phyloP scores from a whole-genome alignment of 495 filamentous ascomycete genomes.

The Durotheca rogersii region DNA sequence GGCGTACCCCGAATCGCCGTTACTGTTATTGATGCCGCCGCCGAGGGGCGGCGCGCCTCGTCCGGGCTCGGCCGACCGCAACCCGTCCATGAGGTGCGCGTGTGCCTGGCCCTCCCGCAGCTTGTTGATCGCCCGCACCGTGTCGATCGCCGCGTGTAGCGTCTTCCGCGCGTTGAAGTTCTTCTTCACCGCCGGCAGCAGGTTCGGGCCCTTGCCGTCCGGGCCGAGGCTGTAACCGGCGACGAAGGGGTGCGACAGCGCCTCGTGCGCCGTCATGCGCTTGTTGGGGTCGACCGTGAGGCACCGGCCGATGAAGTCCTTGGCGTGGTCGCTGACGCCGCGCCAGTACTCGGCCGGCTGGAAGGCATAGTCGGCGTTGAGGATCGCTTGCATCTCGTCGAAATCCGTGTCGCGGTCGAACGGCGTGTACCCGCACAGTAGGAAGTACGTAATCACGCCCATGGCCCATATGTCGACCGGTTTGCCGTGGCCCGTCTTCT shows the following conservation, averaged over 20 bases:
- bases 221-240: conserved; percentile 53
- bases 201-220: conserved; percentile 56
- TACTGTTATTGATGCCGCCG: conserved; percentile 41
- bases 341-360: conserved; percentile 97
- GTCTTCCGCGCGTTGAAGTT: conserved; percentile 97
- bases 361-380: conserved; percentile 93
- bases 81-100: conserved; percentile 69
- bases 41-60: conserved; percentile 22
- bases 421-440: conserved; percentile 96
- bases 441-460: conserved; percentile 95
- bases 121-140: conserved; percentile 97
- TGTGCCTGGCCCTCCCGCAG: conserved; percentile 72
- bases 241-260: conserved; percentile 86
- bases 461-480: conserved; percentile 95
- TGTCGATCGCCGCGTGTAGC: conserved; percentile 95
- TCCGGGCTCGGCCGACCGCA: conserved; percentile 40
- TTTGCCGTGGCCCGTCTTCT: conserved; percentile 85
- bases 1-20: conserved; percentile 46
- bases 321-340: conserved; percentile 77
- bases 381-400: conserved; percentile 98
- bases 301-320: conserved; percentile 81
- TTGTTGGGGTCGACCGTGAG: conserved; percentile 82
- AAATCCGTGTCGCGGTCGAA: conserved; percentile 97
- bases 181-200: conserved; percentile 93
- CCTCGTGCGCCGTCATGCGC: conserved; percentile 93